Conservation (phyloP, 2,329 filamentous ascomycete species). For the Cercospora janseana region DNA sequence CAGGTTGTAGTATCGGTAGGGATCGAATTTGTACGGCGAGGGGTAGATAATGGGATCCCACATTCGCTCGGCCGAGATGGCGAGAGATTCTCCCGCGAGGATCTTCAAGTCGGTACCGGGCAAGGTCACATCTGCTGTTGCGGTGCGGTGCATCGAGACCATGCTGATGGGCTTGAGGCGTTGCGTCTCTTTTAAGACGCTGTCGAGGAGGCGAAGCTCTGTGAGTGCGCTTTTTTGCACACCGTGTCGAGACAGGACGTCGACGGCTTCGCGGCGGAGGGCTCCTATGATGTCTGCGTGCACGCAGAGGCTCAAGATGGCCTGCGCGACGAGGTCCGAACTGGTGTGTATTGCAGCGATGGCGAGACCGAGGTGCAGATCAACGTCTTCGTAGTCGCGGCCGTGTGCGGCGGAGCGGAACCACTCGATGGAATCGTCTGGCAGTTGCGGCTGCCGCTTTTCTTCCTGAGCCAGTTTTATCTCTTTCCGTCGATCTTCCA, state of each 20-base stretch:
- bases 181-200: slow-evolving; percentile 38
- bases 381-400: slow-evolving; percentile 21
- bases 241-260: slow-evolving; percentile 30
- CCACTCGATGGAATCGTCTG: slow-evolving; percentile 33
- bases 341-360: slow-evolving; percentile 35
- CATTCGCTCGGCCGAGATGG: slow-evolving; percentile 21
- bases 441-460: slow-evolving; percentile 22
- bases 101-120: slow-evolving; percentile 30
- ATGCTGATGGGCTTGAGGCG: slow-evolving; percentile 28
- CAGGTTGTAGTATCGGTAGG: slow-evolving; percentile 26
- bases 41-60: slow-evolving; percentile 22
- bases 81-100: slow-evolving; percentile 24
- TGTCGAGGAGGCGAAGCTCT: slow-evolving; percentile 37
- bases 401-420: slow-evolving; percentile 31
- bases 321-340: slow-evolving; percentile 29
- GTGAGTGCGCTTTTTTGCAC: slow-evolving; percentile 35
- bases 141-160: slow-evolving; percentile 31
- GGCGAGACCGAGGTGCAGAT: slow-evolving; percentile 27
- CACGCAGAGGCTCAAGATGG: slow-evolving; percentile 21
- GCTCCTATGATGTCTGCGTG: slow-evolving; percentile 29
- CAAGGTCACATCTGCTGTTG: slow-evolving; percentile 28
- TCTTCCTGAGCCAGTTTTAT: slow-evolving; percentile 17
- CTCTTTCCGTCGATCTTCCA: slow-evolving; percentile 28
- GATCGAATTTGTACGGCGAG: slow-evolving; percentile 29
- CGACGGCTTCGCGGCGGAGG: slow-evolving; percentile 25